Conservation (phyloP, 805 yeast species). For the Yarrowia sp. region DNA sequence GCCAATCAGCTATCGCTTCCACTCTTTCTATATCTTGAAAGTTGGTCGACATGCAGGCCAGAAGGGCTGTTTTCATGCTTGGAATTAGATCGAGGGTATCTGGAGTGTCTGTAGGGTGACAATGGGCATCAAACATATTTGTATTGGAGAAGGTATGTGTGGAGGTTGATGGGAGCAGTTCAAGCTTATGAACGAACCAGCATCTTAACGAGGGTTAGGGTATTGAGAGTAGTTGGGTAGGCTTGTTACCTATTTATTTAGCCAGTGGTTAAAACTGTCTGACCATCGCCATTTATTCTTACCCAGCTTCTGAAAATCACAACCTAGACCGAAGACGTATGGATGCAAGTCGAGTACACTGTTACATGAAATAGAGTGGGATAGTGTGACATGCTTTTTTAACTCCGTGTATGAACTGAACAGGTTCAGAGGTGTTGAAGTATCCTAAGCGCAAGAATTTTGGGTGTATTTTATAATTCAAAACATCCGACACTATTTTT, state of each 20-base stretch:
- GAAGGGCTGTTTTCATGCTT: slow-evolving; percentile 28
- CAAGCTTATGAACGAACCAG: neutral
- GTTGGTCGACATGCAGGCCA: slow-evolving; percentile 41
- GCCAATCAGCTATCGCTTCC: slow-evolving; percentile 32
- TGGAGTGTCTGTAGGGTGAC: slow-evolving; percentile 41
- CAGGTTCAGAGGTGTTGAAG: too few species aligned
- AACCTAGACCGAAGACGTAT: too few species aligned
- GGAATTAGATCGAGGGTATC: slow-evolving; percentile 29
- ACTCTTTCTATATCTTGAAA: slow-evolving; percentile 39
- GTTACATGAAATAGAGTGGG: neutral
- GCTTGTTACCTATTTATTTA: too few species aligned
- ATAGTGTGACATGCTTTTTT: neutral
- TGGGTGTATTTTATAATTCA: too few species aligned
- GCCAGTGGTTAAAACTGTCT: too few species aligned
- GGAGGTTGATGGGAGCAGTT: neutral
- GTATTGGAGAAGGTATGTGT: neutral
- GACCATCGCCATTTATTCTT: neutral
- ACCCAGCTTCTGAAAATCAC: neutral
- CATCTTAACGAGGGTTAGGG: neutral
- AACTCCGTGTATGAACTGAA: neutral
- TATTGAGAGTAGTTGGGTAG: neutral
- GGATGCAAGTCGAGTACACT: neutral
- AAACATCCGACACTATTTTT: too few species aligned
- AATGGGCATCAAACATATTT: slow-evolving; percentile 40
- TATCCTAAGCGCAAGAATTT: too few species aligned